Evolutionary conservation across 2,329 filamentous ascomycete genomes (phyloP).

Genomic region (Aspergillus piperis): DNA sequence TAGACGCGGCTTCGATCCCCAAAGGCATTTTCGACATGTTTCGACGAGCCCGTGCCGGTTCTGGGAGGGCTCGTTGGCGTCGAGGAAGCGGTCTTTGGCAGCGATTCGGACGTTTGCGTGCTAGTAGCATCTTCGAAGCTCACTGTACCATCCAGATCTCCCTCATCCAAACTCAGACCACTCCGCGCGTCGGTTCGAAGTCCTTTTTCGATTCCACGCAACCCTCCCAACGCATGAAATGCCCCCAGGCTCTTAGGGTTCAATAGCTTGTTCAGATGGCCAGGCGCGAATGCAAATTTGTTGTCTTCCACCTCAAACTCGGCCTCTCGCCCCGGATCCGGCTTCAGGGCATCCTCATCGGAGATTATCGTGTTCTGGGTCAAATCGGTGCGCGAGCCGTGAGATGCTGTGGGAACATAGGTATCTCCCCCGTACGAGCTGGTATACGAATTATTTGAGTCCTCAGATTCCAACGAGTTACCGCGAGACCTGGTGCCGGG

Average conservation of each 20-base stretch:
- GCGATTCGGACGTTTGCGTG: slow-evolving; percentile 16
- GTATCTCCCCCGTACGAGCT: slow-evolving; percentile 57
- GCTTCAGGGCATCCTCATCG: slow-evolving; percentile 63
- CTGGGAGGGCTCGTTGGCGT: slow-evolving; percentile 12
- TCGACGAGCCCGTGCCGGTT: slow-evolving; percentile 19
- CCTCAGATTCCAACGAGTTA: slow-evolving; percentile 65
- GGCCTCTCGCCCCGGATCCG: slow-evolving; percentile 70
- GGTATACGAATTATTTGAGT: slow-evolving; percentile 52
- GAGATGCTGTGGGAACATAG: slow-evolving; percentile 49
- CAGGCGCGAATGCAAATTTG: slow-evolving; percentile 71
- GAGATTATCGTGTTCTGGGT: slow-evolving; percentile 55
- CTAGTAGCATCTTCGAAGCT: slow-evolving; percentile 65
- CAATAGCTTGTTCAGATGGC: slow-evolving; percentile 72
- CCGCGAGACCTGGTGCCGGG: slow-evolving; percentile 64
- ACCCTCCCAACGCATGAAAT: slow-evolving; percentile 73
- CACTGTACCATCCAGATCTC: slow-evolving; percentile 62
- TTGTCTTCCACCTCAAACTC: slow-evolving; percentile 69
- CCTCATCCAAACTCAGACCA: slow-evolving; percentile 72
- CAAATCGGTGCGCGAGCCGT: slow-evolving; percentile 46
- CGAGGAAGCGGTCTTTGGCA: slow-evolving; percentile 34
- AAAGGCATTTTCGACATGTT: slow-evolving; percentile 46
- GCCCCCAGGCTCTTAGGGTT: slow-evolving; percentile 77
- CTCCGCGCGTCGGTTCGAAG: slow-evolving; percentile 64
- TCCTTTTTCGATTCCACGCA: slow-evolving; percentile 72
- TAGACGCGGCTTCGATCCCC: slow-evolving; percentile 69